These are phyloP conservation scores for Teratosphaeria viscida DNA, from an alignment of 2,329 filamentous ascomycete genomes.

Conservation along the genomic window DNA sequence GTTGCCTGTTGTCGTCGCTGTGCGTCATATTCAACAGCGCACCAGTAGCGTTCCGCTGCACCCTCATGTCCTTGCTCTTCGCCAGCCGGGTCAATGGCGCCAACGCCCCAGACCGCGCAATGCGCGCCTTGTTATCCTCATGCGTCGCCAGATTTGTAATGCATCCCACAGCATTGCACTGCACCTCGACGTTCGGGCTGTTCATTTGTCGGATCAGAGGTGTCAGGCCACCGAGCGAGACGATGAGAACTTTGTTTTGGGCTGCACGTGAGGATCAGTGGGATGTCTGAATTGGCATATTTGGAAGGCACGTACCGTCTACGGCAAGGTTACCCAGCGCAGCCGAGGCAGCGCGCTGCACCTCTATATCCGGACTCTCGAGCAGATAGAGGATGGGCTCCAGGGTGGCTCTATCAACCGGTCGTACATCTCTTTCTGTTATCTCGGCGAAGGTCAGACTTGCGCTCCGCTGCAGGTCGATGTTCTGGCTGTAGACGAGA, in stretches of 20 bases:
- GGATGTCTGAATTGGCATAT: slow-evolving; percentile 82
- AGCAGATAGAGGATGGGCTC: slow-evolving; percentile 93
- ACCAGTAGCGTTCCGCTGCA: slow-evolving; percentile 93
- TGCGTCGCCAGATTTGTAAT: slow-evolving; percentile 98
- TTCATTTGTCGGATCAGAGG: slow-evolving; percentile 98
- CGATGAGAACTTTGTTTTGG: slow-evolving; percentile 96
- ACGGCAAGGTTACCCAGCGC: slow-evolving; percentile 93
- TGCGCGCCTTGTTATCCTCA: slow-evolving; percentile 98
- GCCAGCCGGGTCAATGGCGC: slow-evolving; percentile 83
- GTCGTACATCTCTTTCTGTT: slow-evolving; percentile 93
- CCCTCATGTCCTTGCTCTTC: slow-evolving; percentile 97
- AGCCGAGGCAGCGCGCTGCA: slow-evolving; percentile 91
- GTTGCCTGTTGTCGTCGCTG: slow-evolving; percentile 95
- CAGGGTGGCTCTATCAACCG: slow-evolving; percentile 89
- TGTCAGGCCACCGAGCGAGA: slow-evolving; percentile 77
- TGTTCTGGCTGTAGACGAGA: slow-evolving; percentile 95
- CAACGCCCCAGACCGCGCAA: slow-evolving; percentile 86
- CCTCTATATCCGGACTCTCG: slow-evolving; percentile 91
- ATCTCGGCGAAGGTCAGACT: slow-evolving; percentile 98
- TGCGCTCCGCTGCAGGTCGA: slow-evolving; percentile 92
- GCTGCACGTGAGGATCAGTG: slow-evolving; percentile 56
- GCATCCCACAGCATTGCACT: slow-evolving; percentile 97
- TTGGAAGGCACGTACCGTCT: slow-evolving; percentile 67
- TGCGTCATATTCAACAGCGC: slow-evolving; percentile 98
- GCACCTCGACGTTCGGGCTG: slow-evolving; percentile 93